These are phyloP conservation scores for Penicillium bovifimosum DNA, from an alignment of 495 filamentous ascomycete genomes.

Conservation along the genomic window DNA sequence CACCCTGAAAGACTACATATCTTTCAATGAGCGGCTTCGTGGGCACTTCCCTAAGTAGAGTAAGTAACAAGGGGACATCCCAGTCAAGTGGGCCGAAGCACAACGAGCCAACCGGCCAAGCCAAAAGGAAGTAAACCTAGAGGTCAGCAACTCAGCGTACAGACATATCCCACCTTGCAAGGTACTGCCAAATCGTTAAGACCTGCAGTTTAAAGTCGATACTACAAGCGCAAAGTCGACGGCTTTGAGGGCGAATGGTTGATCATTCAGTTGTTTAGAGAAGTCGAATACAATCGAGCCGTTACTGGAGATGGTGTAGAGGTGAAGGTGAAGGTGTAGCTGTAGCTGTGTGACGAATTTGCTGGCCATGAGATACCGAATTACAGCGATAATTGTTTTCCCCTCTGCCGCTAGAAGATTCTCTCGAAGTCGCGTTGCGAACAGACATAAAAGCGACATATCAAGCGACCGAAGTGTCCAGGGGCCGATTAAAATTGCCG, in stretches of 20 bases:
- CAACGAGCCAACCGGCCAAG: not conserved
- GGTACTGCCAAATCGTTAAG: conserved; percentile 4
- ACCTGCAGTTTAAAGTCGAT: conserved; percentile 11
- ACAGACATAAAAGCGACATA: conserved; percentile 39
- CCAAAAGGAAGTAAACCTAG: not conserved
- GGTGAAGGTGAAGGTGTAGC: conserved; percentile 26
- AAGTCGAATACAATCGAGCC: conserved; percentile 44
- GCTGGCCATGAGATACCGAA: conserved; percentile 48
- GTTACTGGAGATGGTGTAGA: conserved; percentile 36
- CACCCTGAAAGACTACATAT: not conserved
- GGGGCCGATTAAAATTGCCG: conserved; percentile 28
- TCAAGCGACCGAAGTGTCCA: conserved; percentile 36
- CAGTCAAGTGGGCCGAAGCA: not conserved
- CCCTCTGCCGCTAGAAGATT: conserved; percentile 39
- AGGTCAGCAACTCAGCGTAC: conserved; percentile 3
- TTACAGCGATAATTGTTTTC: conserved; percentile 47
- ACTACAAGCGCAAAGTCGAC: conserved; percentile 41
- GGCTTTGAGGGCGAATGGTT: conserved; percentile 28
- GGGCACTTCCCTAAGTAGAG: not conserved
- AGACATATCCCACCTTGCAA: conserved; percentile 1
- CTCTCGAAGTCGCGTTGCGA: conserved; percentile 40
- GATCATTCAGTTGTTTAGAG: conserved; percentile 22
- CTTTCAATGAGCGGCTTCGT: not conserved
- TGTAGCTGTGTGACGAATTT: conserved; percentile 37
- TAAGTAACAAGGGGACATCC: not conserved